Evolutionary conservation across 306 rosid species (phyloP).

Genomic region (Dalbergia cochinchinensis): DNA sequence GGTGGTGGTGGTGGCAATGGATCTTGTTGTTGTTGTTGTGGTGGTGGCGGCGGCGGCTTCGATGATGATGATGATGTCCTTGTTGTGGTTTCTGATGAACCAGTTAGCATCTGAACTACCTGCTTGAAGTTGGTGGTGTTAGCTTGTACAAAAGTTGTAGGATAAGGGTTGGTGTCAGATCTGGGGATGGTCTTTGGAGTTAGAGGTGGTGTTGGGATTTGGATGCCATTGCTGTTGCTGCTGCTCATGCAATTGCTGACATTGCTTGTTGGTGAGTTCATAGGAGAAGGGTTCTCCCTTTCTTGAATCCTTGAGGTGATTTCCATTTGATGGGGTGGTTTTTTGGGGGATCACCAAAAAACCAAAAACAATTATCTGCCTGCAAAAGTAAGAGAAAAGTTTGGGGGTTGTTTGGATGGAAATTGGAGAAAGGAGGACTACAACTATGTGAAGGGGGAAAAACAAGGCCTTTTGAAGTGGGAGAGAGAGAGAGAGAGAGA

Average conservation of each 20-base stretch:
- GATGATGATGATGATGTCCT: not conserved
- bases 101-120: constrained; percentile 97
- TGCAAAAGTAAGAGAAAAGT: constrained; percentile 14
- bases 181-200: constrained; percentile 82
- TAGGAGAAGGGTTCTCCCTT: constrained; percentile 61
- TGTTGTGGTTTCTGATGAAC: constrained; percentile 68
- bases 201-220: constrained; percentile 62
- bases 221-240: constrained; percentile 56
- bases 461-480: constrained; percentile 55
- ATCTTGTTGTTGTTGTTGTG: constrained; percentile 42
- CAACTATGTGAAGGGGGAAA: constrained; percentile 54
- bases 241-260: constrained; percentile 51
- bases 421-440: constrained; percentile 28
- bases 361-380: constrained; percentile 6
- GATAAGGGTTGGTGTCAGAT: constrained; percentile 92
- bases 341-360: not conserved
- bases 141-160: constrained; percentile 96
- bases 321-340: constrained; percentile 64
- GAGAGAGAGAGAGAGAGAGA: not conserved
- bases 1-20: constrained; percentile 39
- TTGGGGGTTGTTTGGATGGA: constrained; percentile 56
- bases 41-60: constrained; percentile 17
- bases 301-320: constrained; percentile 68
- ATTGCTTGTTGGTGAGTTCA: constrained; percentile 75
- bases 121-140: constrained; percentile 91